A percentile compares a stretch with the other conserved stretches of the same genome.
Evolutionary conservation across 345 rosid genomes (phyloP).

Genomic region (Salix koriyanagi): DNA sequence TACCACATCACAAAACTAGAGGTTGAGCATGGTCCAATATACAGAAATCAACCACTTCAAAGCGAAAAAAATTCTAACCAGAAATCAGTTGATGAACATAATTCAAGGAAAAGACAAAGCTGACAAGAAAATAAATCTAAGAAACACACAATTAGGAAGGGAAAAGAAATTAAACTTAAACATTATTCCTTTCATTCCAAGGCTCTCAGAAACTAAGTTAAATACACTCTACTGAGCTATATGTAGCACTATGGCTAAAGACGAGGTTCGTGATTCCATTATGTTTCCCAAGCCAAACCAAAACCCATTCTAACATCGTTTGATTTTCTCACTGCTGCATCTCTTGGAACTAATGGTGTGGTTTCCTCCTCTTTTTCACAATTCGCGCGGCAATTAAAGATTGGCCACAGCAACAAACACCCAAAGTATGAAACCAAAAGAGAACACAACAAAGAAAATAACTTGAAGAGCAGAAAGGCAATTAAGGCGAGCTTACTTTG

Average conservation of each 20-base stretch:
- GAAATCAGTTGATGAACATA: background rate
- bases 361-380: background rate
- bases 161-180: background rate
- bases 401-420: background rate
- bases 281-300: background rate
- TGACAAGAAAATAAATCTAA: background rate
- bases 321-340: background rate
- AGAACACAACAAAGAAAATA: background rate
- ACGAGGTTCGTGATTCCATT: background rate
- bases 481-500: slow-evolving; percentile 42
- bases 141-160: background rate
- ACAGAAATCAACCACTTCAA: background rate
- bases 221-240: background rate
- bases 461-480: background rate
- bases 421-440: background rate
- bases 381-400: background rate
- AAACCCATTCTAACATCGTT: background rate
- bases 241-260: background rate
- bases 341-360: background rate
- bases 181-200: background rate
- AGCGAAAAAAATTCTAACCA: background rate
- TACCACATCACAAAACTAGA: background rate
- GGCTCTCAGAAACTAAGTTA: background rate
- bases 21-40: background rate
- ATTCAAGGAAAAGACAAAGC: background rate